A percentile compares a stretch with the other conserved stretches of the same genome.
Evolutionary conservation across 345 rosid species (phyloP).

Genomic region (Camelina neglecta): DNA sequence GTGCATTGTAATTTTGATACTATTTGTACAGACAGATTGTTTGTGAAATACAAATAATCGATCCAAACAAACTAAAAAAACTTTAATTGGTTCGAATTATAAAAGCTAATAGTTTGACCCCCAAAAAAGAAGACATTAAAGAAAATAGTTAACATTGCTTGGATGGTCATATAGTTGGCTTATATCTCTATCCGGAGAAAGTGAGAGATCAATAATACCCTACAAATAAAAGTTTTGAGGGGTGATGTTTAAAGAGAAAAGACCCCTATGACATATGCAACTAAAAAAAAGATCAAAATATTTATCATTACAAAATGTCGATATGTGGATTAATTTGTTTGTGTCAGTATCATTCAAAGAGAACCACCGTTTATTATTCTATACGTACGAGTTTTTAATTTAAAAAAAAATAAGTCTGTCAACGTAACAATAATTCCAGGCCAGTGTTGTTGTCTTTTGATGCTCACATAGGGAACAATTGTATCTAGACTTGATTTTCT

Average conservation of each 20-base stretch:
- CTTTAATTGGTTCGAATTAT: too few species aligned
- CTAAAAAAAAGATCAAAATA: background rate
- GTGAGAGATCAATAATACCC: background rate
- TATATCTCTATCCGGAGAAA: background rate
- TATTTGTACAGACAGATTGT: too few species aligned
- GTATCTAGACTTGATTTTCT: constrained; percentile 1
- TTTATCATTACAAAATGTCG: constrained; percentile 1
- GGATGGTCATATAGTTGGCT: background rate
- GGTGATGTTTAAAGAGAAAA: constrained; percentile 12
- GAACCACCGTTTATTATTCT: background rate
- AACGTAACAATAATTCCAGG: constrained; percentile 22
- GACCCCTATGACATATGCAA: background rate
- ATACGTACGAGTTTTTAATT: background rate
- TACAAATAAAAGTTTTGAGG: constrained; percentile 1
- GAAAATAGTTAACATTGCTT: too few species aligned
- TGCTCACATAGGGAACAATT: constrained; percentile 27
- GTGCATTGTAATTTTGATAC: too few species aligned
- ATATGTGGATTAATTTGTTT: background rate
- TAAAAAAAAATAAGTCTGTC: background rate
- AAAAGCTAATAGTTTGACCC: too few species aligned
- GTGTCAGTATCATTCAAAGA: background rate
- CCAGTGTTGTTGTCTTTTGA: constrained; percentile 29
- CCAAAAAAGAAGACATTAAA: too few species aligned
- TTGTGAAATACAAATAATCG: too few species aligned
- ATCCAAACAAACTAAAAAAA: too few species aligned